A percentile compares a stretch with the other conserved stretches of the same genome.
Conservation (phyloP, 1,284 basidiomycete species). For the Ustilago nuda region DNA sequence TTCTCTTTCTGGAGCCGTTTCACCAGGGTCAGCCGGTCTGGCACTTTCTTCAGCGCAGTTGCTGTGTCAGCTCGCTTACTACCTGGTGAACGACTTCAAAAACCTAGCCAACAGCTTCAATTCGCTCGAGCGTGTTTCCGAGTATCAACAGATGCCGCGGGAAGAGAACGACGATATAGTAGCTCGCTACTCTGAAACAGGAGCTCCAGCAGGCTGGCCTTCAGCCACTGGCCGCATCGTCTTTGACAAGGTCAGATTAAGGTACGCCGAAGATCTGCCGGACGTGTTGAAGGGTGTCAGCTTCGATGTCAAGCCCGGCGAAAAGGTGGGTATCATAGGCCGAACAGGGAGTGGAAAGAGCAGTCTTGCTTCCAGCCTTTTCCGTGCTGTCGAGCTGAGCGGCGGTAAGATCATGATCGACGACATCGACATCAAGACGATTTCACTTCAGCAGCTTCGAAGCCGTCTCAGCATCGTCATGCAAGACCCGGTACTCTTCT, state of each 20-base stretch:
- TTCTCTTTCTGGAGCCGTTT: conserved; percentile 77
- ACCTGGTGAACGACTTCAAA: conserved; percentile 53
- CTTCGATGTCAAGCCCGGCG: conserved; percentile 78
- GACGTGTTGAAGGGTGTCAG: conserved; percentile 82
- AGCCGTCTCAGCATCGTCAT: conserved; percentile 71
- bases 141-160: conserved; percentile 87
- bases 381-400: conserved; percentile 51
- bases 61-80: conserved; percentile 53
- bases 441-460: conserved; percentile 59
- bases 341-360: conserved; percentile 74
- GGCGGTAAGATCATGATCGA: conserved; percentile 60
- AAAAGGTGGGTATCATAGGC: conserved; percentile 72
- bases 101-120: conserved; percentile 72
- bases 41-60: conserved; percentile 77
- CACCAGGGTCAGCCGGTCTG: conserved; percentile 82
- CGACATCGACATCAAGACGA: conserved; percentile 58
- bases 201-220: conserved; percentile 71
- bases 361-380: conserved; percentile 40
- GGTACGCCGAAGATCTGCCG: conserved; percentile 85
- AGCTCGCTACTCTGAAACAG: conserved; percentile 6
- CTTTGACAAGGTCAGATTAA: conserved; percentile 81
- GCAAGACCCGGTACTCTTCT: conserved; percentile 83
- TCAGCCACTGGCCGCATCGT: conserved; percentile 72
- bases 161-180: conserved; percentile 73
- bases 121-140: conserved; percentile 85